Percentiles rank a stretch among this genome's conserved stretches.
Evolutionary conservation across 1,284 basidiomycete species (phyloP).

Genomic region (Sutorius eximius): DNA sequence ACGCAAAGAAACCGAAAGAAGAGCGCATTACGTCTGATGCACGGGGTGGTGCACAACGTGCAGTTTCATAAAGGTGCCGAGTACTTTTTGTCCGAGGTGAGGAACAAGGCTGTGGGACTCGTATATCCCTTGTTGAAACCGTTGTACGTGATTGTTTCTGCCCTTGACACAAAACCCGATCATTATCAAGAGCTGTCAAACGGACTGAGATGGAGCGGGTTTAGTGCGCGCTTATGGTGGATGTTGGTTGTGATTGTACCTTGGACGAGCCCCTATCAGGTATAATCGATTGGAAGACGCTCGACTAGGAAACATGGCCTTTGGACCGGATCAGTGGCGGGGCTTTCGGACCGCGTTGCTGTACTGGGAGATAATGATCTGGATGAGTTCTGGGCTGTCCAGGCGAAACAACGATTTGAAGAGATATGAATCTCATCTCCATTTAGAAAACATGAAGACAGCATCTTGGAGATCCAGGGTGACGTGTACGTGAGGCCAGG

Average conservation of each 20-base stretch:
- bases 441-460: background rate
- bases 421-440: background rate
- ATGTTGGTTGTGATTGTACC: conserved; percentile 1
- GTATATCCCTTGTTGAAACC: background rate
- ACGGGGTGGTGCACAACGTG: conserved; percentile 10
- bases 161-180: conserved; percentile 8
- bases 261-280: background rate
- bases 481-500: background rate
- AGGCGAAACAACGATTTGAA: background rate
- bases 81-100: background rate
- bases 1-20: conserved; percentile 3
- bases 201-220: conserved; percentile 1
- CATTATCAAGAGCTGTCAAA: conserved; percentile 7
- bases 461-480: background rate
- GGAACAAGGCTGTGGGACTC: background rate
- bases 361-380: background rate
- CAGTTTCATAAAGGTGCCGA: conserved; percentile 1
- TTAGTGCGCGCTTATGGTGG: conserved; percentile 2
- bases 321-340: conserved; percentile 1
- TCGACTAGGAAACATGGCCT: conserved; percentile 2
- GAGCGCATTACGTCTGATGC: conserved; percentile 11
- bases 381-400: background rate
- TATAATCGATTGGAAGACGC: conserved; percentile 1
- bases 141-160: background rate
- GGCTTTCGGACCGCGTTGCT: background rate